phyloP scores from a whole-genome alignment of 2,329 filamentous ascomycete genomes.

The Teratosphaeria zuluensis region DNA sequence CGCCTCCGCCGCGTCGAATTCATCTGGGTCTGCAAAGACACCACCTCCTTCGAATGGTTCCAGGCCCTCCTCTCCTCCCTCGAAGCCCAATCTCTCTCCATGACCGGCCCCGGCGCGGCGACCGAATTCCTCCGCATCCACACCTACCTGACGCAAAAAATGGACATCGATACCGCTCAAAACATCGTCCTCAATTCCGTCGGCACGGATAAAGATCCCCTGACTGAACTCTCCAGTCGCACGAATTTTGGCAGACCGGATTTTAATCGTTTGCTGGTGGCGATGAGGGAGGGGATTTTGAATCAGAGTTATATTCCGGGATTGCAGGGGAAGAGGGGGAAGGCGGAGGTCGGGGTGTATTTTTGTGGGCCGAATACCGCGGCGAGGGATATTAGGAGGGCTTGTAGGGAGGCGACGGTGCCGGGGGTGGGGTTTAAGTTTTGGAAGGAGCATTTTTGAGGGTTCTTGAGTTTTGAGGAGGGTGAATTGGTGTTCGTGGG shows the following conservation, averaged over 20 bases:
- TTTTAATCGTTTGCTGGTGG: slow-evolving; percentile 67
- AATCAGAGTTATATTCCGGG: slow-evolving; percentile 78
- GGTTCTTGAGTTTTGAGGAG: too few relatives aligned
- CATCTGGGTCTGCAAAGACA: slow-evolving; percentile 97
- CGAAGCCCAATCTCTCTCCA: slow-evolving; percentile 70
- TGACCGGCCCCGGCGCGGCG: slow-evolving; percentile 45
- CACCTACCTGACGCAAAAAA: slow-evolving; percentile 89
- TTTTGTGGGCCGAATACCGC: slow-evolving; percentile 82
- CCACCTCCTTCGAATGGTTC: slow-evolving; percentile 96
- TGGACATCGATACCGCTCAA: slow-evolving; percentile 84
- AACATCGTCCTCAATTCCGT: slow-evolving; percentile 97
- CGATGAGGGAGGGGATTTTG: slow-evolving; percentile 80
- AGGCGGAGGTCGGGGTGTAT: slow-evolving; percentile 89
- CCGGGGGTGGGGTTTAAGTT: slow-evolving; percentile 87
- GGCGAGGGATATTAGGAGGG: slow-evolving; percentile 76
- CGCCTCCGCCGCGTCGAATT: slow-evolving; percentile 93
- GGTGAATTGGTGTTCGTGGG: not conserved
- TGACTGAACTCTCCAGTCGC: slow-evolving; percentile 80
- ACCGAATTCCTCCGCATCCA: slow-evolving; percentile 91
- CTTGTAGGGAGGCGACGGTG: slow-evolving; percentile 61
- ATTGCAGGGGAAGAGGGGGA: slow-evolving; percentile 51
- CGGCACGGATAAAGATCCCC: slow-evolving; percentile 74
- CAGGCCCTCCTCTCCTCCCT: slow-evolving; percentile 86
- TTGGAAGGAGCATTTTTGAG: slow-evolving; percentile 84
- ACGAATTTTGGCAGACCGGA: slow-evolving; percentile 95